phyloP scores from a whole-genome alignment of 371 early-diverging fungal genomes.

The Mortierella sp. region DNA sequence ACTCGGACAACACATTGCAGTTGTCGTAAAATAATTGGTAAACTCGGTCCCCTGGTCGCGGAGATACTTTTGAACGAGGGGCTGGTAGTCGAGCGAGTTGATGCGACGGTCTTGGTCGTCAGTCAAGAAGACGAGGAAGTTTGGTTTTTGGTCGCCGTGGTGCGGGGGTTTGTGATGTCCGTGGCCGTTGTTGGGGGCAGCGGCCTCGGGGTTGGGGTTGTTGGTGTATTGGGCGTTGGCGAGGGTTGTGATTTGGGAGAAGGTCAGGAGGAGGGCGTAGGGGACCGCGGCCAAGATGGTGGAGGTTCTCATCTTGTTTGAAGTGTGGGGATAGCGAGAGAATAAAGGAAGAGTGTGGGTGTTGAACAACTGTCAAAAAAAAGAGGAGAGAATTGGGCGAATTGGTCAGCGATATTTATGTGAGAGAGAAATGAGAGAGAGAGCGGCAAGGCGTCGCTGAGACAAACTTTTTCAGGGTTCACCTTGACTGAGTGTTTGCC shows the following conservation, averaged over 20 bases:
- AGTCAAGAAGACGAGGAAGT: constrained; percentile 73
- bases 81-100: constrained; percentile 73
- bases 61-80: constrained; percentile 72
- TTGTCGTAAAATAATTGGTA: constrained; percentile 73
- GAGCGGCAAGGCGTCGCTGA: too few relatives aligned
- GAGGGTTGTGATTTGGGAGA: constrained; percentile 31
- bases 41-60: constrained; percentile 71
- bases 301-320: constrained; percentile 24
- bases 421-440: background rate
- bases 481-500: background rate
- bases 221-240: constrained; percentile 7
- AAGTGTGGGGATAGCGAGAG: background rate
- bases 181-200: background rate
- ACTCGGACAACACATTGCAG: constrained; percentile 76
- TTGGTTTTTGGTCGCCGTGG: constrained; percentile 58
- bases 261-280: constrained; percentile 30
- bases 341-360: background rate
- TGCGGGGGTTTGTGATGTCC: background rate
- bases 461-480: too few relatives aligned
- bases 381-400: background rate
- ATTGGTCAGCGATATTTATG: background rate
- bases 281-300: constrained; percentile 18
- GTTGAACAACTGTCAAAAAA: background rate
- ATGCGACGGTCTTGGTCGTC: constrained; percentile 74
- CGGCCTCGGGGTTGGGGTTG: background rate